Evolutionary conservation across 768 basidiomycete genomes (phyloP), one percentile per base, ranked within the genome.

Genomic region (Leccinum rimulosum): DNA sequence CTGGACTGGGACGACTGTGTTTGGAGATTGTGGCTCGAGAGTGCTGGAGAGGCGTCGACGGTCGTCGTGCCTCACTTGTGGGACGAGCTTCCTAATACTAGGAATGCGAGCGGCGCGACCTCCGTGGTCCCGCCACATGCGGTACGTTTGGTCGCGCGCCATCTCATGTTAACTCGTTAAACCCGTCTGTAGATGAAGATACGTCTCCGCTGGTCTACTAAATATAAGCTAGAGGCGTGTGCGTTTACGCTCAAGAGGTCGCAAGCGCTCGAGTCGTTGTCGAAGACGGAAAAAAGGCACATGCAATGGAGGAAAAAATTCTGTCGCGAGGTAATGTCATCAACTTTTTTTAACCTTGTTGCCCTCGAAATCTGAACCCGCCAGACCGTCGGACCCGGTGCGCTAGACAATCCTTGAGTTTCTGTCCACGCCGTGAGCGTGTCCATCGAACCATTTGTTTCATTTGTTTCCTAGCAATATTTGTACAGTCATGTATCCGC

Each of bases 1-100:
- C 69, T 76, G 4, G 84, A 86, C 58, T 88, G 86, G 86, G 75
- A 79, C 35, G 83, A 85, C 58, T 88, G 87, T 67, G 70, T 87
- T 14, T 88, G 86, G 86, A 83, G 84, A 64, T 59, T 86, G 57
- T 82, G 82, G 75, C 75, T 87, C 28, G 81, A 84, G 56, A 79
- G 75, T 56, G 79, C 77, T 36, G 85, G 85, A 14, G 71, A 72
- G 12, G 68, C 75, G 6, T 60, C 64, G 51, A 64, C 64, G 38
- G 52, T 72, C 15, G 49, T 19, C 1, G 35, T 62, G 2, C 64
- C 66, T 27, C 62, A 33, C n/a, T 33, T 62, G n/a, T 38, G 7
- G 56, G 62, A 62, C 10, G 55, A 10, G 40, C 11, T 40, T 50
- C 53, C 14, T 52, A 60, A 25, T 50, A 55, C 25, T 25, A 27